These are phyloP conservation scores for Pyricularia pennisetigena DNA, from an alignment of 2,329 filamentous ascomycete genomes.

Conservation along the genomic window DNA sequence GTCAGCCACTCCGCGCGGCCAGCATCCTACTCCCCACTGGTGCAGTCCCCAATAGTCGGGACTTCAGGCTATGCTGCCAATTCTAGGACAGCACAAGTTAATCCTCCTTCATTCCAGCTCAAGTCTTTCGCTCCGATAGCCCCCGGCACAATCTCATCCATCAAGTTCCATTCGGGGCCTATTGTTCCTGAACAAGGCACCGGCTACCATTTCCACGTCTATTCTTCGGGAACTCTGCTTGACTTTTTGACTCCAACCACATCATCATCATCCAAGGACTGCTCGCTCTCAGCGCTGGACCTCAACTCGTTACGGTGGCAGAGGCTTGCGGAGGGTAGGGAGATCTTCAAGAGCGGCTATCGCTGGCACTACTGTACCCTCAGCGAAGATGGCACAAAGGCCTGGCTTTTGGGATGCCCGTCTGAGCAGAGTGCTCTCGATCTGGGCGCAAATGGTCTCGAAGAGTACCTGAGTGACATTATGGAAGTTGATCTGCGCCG, in stretches of 20 bases:
- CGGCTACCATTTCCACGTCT: conserved; percentile 91
- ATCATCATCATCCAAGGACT: conserved; percentile 77
- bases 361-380: conserved; percentile 98
- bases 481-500: conserved; percentile 87
- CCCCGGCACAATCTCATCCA: conserved; percentile 78
- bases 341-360: conserved; percentile 86
- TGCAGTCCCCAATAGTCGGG: conserved; percentile 40
- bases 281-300: conserved; percentile 82
- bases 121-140: conserved; percentile 73
- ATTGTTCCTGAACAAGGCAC: conserved; percentile 82
- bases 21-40: conserved; percentile 32
- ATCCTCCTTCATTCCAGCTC: conserved; percentile 54
- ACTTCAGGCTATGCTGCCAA: conserved; percentile 58
- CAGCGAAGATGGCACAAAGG: conserved; percentile 90
- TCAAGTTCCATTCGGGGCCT: conserved; percentile 81
- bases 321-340: conserved; percentile 84
- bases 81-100: conserved; percentile 57
- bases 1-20: conserved; percentile 40
- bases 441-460: conserved; percentile 59
- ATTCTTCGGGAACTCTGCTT: conserved; percentile 82
- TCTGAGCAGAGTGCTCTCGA: conserved; percentile 60
- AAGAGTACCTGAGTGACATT: conserved; percentile 90
- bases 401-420: conserved; percentile 90
- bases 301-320: conserved; percentile 85
- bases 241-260: conserved; percentile 91